phyloP scores from a whole-genome alignment of 2,329 filamentous ascomycete genomes.

The Grosmannia serpens region DNA sequence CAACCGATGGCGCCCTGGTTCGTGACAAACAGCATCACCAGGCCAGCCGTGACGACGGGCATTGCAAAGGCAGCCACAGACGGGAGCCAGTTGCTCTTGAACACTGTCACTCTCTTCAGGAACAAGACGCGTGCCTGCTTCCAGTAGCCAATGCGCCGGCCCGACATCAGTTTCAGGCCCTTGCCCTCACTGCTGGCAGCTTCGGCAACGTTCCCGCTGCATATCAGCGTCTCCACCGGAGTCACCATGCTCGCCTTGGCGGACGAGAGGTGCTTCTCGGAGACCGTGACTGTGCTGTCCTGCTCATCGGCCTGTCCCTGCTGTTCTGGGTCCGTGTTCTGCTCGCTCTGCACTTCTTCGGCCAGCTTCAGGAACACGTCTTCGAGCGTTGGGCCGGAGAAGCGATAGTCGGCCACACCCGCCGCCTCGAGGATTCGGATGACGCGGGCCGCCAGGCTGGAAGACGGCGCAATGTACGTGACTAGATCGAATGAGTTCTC shows the following conservation, averaged over 20 bases:
- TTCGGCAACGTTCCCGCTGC: background rate
- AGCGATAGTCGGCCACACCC: constrained; percentile 65
- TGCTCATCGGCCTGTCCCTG: background rate
- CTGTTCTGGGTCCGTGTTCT: background rate
- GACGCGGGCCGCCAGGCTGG: constrained; percentile 57
- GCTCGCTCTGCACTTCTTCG: constrained; percentile 58
- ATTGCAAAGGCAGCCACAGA: constrained; percentile 65
- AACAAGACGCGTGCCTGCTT: constrained; percentile 66
- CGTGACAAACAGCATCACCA: constrained; percentile 67
- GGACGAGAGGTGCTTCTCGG: background rate
- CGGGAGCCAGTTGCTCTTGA: constrained; percentile 68
- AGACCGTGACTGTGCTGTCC: background rate
- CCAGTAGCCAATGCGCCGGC: constrained; percentile 55
- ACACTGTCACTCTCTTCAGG: constrained; percentile 63
- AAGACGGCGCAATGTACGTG: constrained; percentile 61
- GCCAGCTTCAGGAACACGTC: constrained; percentile 83
- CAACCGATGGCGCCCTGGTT: constrained; percentile 41
- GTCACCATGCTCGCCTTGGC: background rate
- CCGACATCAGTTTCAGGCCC: constrained; percentile 50
- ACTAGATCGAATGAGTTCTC: constrained; percentile 57
- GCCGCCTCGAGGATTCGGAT: constrained; percentile 56
- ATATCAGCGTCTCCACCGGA: background rate
- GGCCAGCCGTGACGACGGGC: constrained; percentile 65
- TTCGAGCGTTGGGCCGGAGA: constrained; percentile 82
- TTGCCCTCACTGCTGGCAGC: background rate